Evolutionary conservation across 345 rosid genomes (phyloP), one percentile per base, ranked within the genome.

Genomic region (Populus euphratica): DNA sequence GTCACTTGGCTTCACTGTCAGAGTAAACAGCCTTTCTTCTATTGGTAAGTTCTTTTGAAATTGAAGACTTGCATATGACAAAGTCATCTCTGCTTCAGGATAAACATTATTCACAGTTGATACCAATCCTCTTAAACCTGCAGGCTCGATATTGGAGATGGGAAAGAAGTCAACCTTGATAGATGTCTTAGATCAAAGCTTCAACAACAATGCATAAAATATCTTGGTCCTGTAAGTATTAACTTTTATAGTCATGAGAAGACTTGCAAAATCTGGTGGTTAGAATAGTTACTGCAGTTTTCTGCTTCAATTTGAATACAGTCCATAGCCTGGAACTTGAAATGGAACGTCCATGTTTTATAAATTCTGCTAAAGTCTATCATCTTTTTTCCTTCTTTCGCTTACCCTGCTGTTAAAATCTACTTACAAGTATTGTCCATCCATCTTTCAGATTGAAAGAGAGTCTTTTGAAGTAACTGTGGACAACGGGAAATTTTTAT

Each of bases 131-230:
- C 72, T 81, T 76, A 64, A 68, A 79, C 68, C 18, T 72, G 74
- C 86, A 94, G 98, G 98, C 97, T 94, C 66, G 97, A 94, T 76
- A 89, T 94, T 35, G 97, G 97, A 83, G 88, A 86, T 80, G 98
- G 98, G 63, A 90, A 74, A 90, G 90, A 88, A 83, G 82, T 88
- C 54, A 81, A 85, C 82, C 88, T 83, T 13, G 97, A 93, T 54
- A 89, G 88, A 77, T 94, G 98, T 78, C 90, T 87, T 17, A 80
- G 94, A 76, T 79, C 85, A 38, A 93, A 86, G 87, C 97, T 94
- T 80, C 92, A 87, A 39, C 97, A 90, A 35, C 98, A 94, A 78
- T 90, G 97, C 88, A 93, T 94, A 81, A 93, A 92, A 86, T 94
- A 94, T 81, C 98, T 94, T 31, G 98, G 94, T 76, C 97, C 95